Conservation (phyloP, 1,139 yeast genomes). For the Lizanozyma gosingica region DNA sequence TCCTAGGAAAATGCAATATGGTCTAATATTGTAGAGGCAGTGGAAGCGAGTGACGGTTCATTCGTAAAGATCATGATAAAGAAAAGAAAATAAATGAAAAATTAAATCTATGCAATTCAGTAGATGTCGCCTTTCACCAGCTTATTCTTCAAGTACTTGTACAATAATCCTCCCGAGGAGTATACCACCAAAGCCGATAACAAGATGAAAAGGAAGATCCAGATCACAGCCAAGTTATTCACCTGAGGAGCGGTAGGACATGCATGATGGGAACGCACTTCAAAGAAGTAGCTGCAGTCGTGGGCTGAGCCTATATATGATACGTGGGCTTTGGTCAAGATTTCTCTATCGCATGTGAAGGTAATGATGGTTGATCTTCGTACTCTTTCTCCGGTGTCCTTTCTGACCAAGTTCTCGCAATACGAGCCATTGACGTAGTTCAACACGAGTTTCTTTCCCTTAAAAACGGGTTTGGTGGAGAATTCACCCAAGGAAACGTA, state of each 20-base stretch:
- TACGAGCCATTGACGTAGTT: conserved; percentile 66
- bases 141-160: conserved; percentile 9
- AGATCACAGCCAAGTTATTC: conserved; percentile 47
- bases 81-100: too few relatives aligned
- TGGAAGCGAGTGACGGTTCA: too few relatives aligned
- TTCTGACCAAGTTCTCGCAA: conserved; percentile 36
- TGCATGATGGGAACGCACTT: conserved; percentile 78
- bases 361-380: conserved; percentile 60
- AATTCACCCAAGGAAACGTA: conserved; percentile 61
- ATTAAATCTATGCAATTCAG: too few relatives aligned
- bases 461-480: conserved; percentile 50
- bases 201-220: conserved; percentile 48
- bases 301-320: conserved; percentile 64
- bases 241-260: conserved; percentile 70
- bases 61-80: too few relatives aligned
- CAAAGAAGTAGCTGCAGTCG: conserved; percentile 79
- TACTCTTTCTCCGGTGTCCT: conserved; percentile 30
- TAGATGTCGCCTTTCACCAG: too few relatives aligned
- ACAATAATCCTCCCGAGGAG: conserved; percentile 32
- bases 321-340: conserved; percentile 55
- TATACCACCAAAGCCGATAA: conserved; percentile 34
- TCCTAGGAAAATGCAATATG: too few relatives aligned
- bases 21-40: too few relatives aligned
- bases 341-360: conserved; percentile 75
- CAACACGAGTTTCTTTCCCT: conserved; percentile 65